These are phyloP conservation scores for Debaryomyces udenii DNA, from an alignment of 1,139 yeast species.

Conservation along the genomic window DNA sequence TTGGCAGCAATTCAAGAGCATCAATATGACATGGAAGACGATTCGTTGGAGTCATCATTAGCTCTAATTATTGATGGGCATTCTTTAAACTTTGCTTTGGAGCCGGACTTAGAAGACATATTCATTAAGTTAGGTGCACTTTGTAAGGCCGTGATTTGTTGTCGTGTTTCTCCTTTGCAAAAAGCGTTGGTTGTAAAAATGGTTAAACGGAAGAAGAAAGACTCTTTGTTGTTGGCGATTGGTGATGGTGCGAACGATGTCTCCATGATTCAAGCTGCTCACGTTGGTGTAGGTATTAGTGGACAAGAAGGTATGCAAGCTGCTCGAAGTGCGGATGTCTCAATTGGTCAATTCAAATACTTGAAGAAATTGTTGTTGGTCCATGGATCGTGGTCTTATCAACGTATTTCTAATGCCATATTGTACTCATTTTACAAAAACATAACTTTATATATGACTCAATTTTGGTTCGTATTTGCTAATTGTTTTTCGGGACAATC, in stretches of 20 bases:
- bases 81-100: constrained; percentile 83
- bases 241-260: constrained; percentile 99
- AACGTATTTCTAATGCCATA: constrained; percentile 88
- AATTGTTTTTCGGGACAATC: constrained; percentile 96
- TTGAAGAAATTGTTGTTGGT: constrained; percentile 81
- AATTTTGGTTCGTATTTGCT: constrained; percentile 94
- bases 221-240: constrained; percentile 81
- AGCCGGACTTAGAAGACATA: constrained; percentile 75
- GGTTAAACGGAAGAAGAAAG: constrained; percentile 61
- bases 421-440: constrained; percentile 95
- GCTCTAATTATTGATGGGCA: constrained; percentile 95
- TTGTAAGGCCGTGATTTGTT: constrained; percentile 92
- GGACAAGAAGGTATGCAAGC: constrained; percentile 99
- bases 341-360: constrained; percentile 93
- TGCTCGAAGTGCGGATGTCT: constrained; percentile 95
- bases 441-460: constrained; percentile 93
- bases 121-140: constrained; percentile 78
- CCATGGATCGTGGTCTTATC: constrained; percentile 98
- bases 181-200: constrained; percentile 93
- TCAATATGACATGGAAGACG: constrained; percentile 62
- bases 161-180: constrained; percentile 97
- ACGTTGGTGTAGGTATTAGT: constrained; percentile 97
- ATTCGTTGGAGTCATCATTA: constrained; percentile 62
- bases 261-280: constrained; percentile 98
- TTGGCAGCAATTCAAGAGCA: constrained; percentile 73